Conservation (phyloP, 1,284 basidiomycete species). For the Melanopsichium pennsylvanicum region DNA sequence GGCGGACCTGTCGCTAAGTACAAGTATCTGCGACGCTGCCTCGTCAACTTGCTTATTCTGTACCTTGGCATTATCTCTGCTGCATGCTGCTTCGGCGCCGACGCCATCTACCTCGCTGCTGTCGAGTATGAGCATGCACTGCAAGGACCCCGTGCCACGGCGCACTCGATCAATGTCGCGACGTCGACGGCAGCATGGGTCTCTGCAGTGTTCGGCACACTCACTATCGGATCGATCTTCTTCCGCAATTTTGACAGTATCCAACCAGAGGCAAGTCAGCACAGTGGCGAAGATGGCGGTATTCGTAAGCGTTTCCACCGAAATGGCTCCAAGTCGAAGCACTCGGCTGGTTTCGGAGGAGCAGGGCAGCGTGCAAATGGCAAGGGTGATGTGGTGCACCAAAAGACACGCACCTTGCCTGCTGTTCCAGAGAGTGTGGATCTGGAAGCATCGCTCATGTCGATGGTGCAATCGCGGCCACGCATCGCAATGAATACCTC, state of each 20-base stretch:
- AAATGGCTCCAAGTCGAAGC: slow-evolving; percentile 8
- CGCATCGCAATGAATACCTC: slow-evolving; percentile 10
- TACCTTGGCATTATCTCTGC: slow-evolving; percentile 52
- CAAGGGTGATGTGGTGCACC: background rate
- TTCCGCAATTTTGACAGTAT: slow-evolving; percentile 48
- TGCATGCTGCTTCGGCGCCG: slow-evolving; percentile 33
- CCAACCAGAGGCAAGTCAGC: slow-evolving; percentile 20
- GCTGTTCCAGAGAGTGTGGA: slow-evolving; percentile 56
- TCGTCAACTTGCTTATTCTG: slow-evolving; percentile 50
- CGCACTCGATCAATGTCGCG: slow-evolving; percentile 4
- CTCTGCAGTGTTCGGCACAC: slow-evolving; percentile 42
- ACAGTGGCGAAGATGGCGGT: slow-evolving; percentile 7
- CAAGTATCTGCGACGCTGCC: slow-evolving; percentile 50
- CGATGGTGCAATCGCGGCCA: slow-evolving; percentile 3
- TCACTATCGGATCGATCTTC: slow-evolving; percentile 45
- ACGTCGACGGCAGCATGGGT: slow-evolving; percentile 23
- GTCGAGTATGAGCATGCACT: slow-evolving; percentile 35
- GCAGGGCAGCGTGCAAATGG: background rate
- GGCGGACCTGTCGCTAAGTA: slow-evolving; percentile 32
- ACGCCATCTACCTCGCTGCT: slow-evolving; percentile 37
- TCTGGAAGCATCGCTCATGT: slow-evolving; percentile 36
- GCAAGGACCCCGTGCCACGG: slow-evolving; percentile 9
- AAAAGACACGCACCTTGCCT: slow-evolving; percentile 44
- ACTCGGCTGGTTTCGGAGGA: slow-evolving; percentile 3
- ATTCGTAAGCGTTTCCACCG: slow-evolving; percentile 5